Percentiles rank a stretch among this genome's conserved stretches.
Conservation (phyloP, 176 grass and related monocot species). For the Aegilops bicornis region DNA sequence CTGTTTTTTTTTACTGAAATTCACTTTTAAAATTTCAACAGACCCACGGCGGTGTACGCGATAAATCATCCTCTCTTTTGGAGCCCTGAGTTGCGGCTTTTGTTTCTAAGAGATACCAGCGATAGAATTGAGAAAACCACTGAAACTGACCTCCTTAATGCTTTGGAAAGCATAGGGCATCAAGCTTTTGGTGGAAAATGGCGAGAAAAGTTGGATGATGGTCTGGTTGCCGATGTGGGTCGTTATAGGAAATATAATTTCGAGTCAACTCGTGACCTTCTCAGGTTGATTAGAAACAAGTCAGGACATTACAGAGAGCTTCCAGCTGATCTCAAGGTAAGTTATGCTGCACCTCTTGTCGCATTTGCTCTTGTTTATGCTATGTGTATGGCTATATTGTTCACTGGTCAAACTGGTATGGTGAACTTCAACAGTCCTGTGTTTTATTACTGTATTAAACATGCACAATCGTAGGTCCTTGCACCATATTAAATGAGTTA, state of each 20-base stretch:
- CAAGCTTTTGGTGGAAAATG: slow-evolving; percentile 84
- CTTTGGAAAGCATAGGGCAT: slow-evolving; percentile 55
- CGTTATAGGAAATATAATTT: slow-evolving; percentile 96
- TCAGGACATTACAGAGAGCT: slow-evolving; percentile 95
- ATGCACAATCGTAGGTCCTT: not conserved
- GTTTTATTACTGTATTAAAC: not conserved
- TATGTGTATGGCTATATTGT: slow-evolving; percentile 17
- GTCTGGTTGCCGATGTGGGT: slow-evolving; percentile 79
- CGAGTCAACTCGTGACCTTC: slow-evolving; percentile 83
- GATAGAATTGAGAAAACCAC: slow-evolving; percentile 84
- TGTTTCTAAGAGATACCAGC: slow-evolving; percentile 85
- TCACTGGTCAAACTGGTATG: not conserved
- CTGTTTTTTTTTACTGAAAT: slow-evolving; percentile 9
- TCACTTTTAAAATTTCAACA: slow-evolving; percentile 37
- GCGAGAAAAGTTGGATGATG: slow-evolving; percentile 70
- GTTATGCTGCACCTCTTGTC: slow-evolving; percentile 18
- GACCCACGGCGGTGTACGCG: slow-evolving; percentile 60
- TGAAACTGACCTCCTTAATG: slow-evolving; percentile 67
- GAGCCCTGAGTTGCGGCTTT: slow-evolving; percentile 72
- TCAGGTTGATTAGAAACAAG: slow-evolving; percentile 95
- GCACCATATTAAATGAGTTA: not conserved
- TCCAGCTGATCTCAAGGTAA: slow-evolving; percentile 78
- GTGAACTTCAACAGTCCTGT: not conserved
- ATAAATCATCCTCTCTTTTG: slow-evolving; percentile 88
- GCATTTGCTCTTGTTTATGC: slow-evolving; percentile 14